Base-by-base conservation (phyloP, 2,329 filamentous ascomycete genomes). In the Xylaria sp. region DNA sequence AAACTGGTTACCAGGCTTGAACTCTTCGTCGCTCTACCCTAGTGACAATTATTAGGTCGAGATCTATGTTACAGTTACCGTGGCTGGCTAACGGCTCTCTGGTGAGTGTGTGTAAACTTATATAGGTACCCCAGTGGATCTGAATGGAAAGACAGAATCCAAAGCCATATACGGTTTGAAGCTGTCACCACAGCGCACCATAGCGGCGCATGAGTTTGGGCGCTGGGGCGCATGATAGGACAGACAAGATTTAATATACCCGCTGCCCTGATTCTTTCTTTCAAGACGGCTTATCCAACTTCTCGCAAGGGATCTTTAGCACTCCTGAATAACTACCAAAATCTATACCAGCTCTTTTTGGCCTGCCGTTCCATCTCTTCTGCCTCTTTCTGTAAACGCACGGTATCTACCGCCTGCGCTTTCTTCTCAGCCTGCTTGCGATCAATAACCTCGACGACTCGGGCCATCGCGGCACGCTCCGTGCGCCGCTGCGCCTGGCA, bases 401-500 rank as follows among this genome's bases (percentile, higher is more conserved):
- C 77, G 64, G 76, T 75, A 58, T 76, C 72, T 52, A 70, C 68
- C 47, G 72, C 74, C 42, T 69, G 66, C 73, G 76, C 73, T 64
- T 78, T 72, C 68, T 86, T 81, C 73, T 89, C 85, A 3, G 81
- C 79, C 23, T 90, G 86, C 73, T 92, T 86, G 68, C 83, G 80
- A 70, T 89, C 86, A 73, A 93, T 88, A 60, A 94, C 84, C 71
- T 96, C 91, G 58, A 96, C 88, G 3, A 90, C 90, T 65, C 91
- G 81, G 73, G 89, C 89, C 86, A 99, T 93, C 63, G 91, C 89
- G 63, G 87, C 84, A 68, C 87, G 84, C 75, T 97, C 93, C 62
- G 88, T 81, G 52, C 83, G 80, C 60, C 92, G 82, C 63, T 83
- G 82, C 66, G 86, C 87, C 70, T 92, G 86, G 76, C 93, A 97